Evolutionary conservation across 768 basidiomycete species (phyloP).

Genomic region (Cystofilobasidium macerans): DNA sequence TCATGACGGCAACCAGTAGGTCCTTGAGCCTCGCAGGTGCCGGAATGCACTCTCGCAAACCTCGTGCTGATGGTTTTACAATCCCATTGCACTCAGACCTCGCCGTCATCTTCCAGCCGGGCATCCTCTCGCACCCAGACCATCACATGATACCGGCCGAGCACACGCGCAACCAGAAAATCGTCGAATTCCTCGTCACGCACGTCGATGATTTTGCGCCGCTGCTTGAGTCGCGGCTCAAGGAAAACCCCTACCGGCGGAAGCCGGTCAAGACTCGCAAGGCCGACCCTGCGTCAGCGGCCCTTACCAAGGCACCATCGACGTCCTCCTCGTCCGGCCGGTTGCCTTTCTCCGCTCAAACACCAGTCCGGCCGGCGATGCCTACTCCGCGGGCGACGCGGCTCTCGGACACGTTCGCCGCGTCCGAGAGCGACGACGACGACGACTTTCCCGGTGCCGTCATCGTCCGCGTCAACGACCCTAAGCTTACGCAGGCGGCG

Average conservation of each 20-base stretch:
- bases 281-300: not conserved
- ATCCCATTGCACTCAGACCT: constrained; percentile 53
- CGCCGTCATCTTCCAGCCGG: constrained; percentile 93
- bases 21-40: constrained; percentile 27
- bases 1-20: constrained; percentile 91
- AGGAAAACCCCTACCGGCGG: constrained; percentile 23
- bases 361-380: constrained; percentile 1
- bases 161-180: constrained; percentile 74
- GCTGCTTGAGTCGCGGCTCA: constrained; percentile 18
- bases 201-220: constrained; percentile 88
- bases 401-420: constrained; percentile 24
- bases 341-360: not conserved
- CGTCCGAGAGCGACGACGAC: constrained; percentile 23
- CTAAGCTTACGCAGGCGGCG: not conserved
- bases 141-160: constrained; percentile 79
- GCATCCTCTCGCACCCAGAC: constrained; percentile 73
- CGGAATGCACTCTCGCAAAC: not conserved
- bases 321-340: not conserved
- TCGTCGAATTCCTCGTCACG: constrained; percentile 90
- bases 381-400: constrained; percentile 4
- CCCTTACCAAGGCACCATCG: not conserved
- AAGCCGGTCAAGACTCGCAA: not conserved
- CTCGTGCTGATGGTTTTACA: not conserved
- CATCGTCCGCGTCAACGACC: constrained; percentile 15
- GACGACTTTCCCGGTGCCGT: constrained; percentile 25